Evolutionary conservation across 768 basidiomycete species (phyloP).

Genomic region (Lactarius pseudohatsudake): DNA sequence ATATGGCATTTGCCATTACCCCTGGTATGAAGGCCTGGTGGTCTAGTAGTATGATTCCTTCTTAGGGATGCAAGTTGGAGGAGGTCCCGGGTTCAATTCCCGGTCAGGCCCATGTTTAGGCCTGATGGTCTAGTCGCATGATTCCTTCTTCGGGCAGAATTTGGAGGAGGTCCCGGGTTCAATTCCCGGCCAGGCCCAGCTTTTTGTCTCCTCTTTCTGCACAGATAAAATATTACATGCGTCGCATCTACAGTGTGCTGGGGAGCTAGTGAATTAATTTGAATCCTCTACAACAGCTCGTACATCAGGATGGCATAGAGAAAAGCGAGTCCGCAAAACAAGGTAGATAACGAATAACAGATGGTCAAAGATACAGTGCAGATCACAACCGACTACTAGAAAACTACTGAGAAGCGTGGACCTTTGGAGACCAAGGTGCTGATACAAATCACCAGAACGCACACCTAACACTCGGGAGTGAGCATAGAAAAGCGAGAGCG

Average conservation of each 20-base stretch:
- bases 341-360: constrained; percentile 24
- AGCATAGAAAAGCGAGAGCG: not conserved
- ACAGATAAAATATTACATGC: not conserved
- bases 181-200: constrained; percentile 77
- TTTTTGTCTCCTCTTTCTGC: not conserved
- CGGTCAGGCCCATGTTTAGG: constrained; percentile 57
- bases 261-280: not conserved
- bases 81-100: constrained; percentile 90
- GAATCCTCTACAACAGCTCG: not conserved
- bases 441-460: constrained; percentile 40
- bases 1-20: not conserved
- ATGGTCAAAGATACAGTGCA: constrained; percentile 15
- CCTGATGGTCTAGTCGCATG: constrained; percentile 29
- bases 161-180: constrained; percentile 87
- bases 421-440: not conserved
- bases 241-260: not conserved
- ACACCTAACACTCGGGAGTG: constrained; percentile 35
- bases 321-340: not conserved
- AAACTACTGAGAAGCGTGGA: not conserved
- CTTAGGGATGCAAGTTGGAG: constrained; percentile 46
- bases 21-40: constrained; percentile 17
- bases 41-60: constrained; percentile 30
- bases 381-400: too few relatives aligned
- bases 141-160: constrained; percentile 29
- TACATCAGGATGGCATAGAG: constrained; percentile 1